These are phyloP conservation scores for Dicorynia guianensis DNA, from an alignment of 306 rosid species.

Conservation along the genomic window DNA sequence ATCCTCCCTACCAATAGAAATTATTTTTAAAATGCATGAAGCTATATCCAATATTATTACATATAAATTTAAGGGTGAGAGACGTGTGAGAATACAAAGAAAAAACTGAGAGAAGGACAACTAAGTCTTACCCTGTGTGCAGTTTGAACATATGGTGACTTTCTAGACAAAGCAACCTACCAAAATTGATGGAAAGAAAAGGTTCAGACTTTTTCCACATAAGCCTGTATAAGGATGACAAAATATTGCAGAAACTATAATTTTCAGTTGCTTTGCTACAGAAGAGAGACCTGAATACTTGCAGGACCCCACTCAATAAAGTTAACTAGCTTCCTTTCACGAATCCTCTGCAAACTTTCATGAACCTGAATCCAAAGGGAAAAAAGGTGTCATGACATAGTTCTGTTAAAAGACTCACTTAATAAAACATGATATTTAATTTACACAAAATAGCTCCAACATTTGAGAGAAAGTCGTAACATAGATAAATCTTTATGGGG, in stretches of 20 bases:
- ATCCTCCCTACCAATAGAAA: slow-evolving; percentile 20
- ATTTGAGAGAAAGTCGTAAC: slow-evolving; percentile 28
- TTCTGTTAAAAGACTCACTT: slow-evolving; percentile 21
- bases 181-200: slow-evolving; percentile 13
- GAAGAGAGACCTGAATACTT: slow-evolving; percentile 82
- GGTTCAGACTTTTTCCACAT: slow-evolving; percentile 20
- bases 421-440: slow-evolving; percentile 22
- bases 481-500: neutral
- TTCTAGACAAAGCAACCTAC: slow-evolving; percentile 96
- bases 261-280: slow-evolving; percentile 26
- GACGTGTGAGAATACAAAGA: neutral
- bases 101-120: no score
- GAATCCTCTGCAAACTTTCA: slow-evolving; percentile 98
- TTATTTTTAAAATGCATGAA: neutral
- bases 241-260: slow-evolving; percentile 20
- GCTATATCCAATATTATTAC: no score
- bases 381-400: slow-evolving; percentile 27
- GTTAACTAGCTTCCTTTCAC: slow-evolving; percentile 97
- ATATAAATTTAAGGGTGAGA: slow-evolving; percentile 12
- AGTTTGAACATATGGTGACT: slow-evolving; percentile 99
- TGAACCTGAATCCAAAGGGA: slow-evolving; percentile 74
- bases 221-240: neutral
- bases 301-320: slow-evolving; percentile 99
- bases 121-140: slow-evolving; percentile 78
- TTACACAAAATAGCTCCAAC: slow-evolving; percentile 2